Percentiles rank a stretch among this genome's conserved stretches.
Conservation (phyloP, 2,329 filamentous ascomycete species). For the Anisogramma anomala region DNA sequence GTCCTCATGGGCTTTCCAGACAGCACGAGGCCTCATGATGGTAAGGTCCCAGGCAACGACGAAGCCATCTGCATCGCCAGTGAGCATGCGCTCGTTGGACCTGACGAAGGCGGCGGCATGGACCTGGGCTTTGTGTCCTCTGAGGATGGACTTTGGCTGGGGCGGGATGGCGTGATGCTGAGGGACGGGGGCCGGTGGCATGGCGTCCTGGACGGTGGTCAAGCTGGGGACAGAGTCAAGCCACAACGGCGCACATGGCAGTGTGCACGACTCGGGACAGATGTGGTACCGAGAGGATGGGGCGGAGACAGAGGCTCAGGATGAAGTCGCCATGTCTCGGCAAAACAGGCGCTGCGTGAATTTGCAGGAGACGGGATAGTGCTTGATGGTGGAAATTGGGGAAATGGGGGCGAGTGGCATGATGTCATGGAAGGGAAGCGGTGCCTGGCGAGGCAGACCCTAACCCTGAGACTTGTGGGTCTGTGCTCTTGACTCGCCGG, state of each 20-base stretch:
- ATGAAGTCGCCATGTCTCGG: slow-evolving; percentile 14
- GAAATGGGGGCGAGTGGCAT: too few relatives aligned
- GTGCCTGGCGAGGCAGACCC: too few relatives aligned
- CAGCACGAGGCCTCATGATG: slow-evolving; percentile 66
- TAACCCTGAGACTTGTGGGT: too few relatives aligned
- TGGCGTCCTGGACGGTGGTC: slow-evolving; percentile 9
- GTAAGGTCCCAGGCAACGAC: slow-evolving; percentile 75
- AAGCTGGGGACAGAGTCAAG: too few relatives aligned
- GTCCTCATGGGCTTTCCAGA: slow-evolving; percentile 76
- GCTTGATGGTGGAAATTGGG: too few relatives aligned
- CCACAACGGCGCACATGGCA: slow-evolving; percentile 1
- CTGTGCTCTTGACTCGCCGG: too few relatives aligned
- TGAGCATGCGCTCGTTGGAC: slow-evolving; percentile 64
- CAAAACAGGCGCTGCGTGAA: not conserved
- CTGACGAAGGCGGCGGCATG: slow-evolving; percentile 65
- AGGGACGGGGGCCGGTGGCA: slow-evolving; percentile 18
- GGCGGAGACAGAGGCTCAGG: slow-evolving; percentile 1
- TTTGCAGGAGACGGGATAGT: too few relatives aligned
- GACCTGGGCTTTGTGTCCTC: slow-evolving; percentile 72
- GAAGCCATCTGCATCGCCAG: slow-evolving; percentile 84
- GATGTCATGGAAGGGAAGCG: too few relatives aligned
- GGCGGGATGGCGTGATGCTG: slow-evolving; percentile 18
- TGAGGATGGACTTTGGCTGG: slow-evolving; percentile 55
- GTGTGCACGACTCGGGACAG: not conserved
- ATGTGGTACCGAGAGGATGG: not conserved